Evolutionary conservation across 495 filamentous ascomycete genomes (phyloP).

Genomic region (Annulohypoxylon bovei): DNA sequence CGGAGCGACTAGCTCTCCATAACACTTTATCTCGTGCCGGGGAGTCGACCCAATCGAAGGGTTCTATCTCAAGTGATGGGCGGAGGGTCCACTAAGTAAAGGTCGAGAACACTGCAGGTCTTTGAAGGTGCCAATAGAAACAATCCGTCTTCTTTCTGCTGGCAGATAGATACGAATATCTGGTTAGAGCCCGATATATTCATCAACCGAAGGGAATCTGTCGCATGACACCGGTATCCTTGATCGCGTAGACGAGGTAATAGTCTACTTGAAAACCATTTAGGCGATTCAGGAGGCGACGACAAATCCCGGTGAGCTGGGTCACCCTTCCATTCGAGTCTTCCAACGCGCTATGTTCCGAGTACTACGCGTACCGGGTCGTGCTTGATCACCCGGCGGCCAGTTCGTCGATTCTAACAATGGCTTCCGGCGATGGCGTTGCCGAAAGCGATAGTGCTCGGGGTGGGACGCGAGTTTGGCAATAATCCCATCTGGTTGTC

Average conservation of each 20-base stretch:
- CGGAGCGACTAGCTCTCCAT: conserved; percentile 24
- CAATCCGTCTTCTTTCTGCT: conserved; percentile 22
- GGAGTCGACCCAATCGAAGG: conserved; percentile 24
- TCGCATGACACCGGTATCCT: background rate
- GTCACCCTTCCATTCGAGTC: conserved; percentile 16
- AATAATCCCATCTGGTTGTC: conserved; percentile 24
- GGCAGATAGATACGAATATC: conserved; percentile 1
- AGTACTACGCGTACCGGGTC: conserved; percentile 4
- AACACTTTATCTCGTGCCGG: conserved; percentile 15
- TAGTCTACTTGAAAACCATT: background rate
- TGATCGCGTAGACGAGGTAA: background rate
- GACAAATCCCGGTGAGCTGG: conserved; percentile 1
- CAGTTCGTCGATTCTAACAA: conserved; percentile 28
- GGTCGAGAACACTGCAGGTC: conserved; percentile 21
- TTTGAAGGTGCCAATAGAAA: conserved; percentile 13
- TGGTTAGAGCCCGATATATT: background rate
- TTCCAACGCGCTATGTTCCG: conserved; percentile 6
- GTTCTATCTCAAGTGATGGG: conserved; percentile 12
- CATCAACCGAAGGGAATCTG: background rate
- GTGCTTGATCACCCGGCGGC: conserved; percentile 16
- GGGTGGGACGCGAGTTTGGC: conserved; percentile 23
- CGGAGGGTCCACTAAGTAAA: conserved; percentile 24
- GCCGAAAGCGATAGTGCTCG: conserved; percentile 26
- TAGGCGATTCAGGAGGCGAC: conserved; percentile 3
- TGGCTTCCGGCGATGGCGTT: conserved; percentile 17